These are phyloP conservation scores for Penicillium palitans DNA, from an alignment of 2,329 filamentous ascomycete species.

Conservation along the genomic window DNA sequence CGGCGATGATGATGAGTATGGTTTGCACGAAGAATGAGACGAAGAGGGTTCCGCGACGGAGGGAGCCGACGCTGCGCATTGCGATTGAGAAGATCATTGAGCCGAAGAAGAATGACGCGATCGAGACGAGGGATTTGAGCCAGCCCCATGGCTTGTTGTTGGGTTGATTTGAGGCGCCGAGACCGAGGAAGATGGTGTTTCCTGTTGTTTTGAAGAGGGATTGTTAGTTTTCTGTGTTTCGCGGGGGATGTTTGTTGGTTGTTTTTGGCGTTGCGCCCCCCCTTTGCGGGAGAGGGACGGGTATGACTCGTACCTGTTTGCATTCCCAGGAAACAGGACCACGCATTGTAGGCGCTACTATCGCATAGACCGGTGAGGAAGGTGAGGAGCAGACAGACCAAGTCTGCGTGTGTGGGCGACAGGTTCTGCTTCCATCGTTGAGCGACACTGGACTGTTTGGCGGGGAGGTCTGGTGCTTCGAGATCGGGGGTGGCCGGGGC, in stretches of 20 bases:
- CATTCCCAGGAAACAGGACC: conserved; percentile 51
- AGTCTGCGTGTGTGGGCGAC: conserved; percentile 36
- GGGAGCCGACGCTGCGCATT: conserved; percentile 39
- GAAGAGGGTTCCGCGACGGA: conserved; percentile 40
- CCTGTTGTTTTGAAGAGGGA: conserved; percentile 27
- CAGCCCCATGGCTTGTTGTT: conserved; percentile 43
- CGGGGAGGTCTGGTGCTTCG: conserved; percentile 18
- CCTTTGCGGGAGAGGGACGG: neutral
- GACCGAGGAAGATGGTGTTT: conserved; percentile 50
- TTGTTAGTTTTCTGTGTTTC: neutral
- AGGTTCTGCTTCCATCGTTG: conserved; percentile 34
- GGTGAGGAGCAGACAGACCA: conserved; percentile 42
- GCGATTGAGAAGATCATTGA: conserved; percentile 42
- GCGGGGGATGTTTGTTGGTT: neutral
- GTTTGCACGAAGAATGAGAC: conserved; percentile 45
- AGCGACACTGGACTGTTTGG: conserved; percentile 15
- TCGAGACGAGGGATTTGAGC: conserved; percentile 47
- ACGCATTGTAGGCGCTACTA: conserved; percentile 48
- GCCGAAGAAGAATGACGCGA: conserved; percentile 44
- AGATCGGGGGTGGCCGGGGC: conserved; percentile 19
- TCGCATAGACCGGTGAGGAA: conserved; percentile 48
- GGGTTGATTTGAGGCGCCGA: conserved; percentile 46
- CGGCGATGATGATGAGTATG: conserved; percentile 42
- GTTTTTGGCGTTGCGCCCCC: neutral
- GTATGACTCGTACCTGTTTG: conserved; percentile 44